Evolutionary conservation across 192 early-diverging fungal genomes (phyloP).

Genomic region (Coemansia sp.): DNA sequence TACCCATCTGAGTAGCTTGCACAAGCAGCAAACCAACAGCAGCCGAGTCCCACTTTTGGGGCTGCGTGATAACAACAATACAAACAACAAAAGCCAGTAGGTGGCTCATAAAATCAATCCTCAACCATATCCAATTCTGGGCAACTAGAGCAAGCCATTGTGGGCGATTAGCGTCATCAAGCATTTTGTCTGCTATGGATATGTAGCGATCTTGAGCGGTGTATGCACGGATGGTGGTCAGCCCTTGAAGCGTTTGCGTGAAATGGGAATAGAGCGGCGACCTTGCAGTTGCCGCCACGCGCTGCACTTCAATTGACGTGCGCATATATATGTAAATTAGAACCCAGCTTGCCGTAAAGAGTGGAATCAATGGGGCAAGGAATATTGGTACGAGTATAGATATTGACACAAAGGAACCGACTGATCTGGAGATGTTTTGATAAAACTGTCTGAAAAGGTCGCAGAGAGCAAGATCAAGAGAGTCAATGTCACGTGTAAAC

Average conservation of each 20-base stretch:
- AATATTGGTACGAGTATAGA: conserved; percentile 67
- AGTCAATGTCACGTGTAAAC: conserved; percentile 68
- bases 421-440: conserved; percentile 44
- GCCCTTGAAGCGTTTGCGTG: conserved; percentile 73
- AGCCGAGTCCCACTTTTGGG: conserved; percentile 39
- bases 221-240: conserved; percentile 88
- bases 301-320: conserved; percentile 83
- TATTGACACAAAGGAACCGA: conserved; percentile 47
- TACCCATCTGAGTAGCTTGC: conserved; percentile 48
- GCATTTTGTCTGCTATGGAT: conserved; percentile 9
- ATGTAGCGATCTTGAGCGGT: conserved; percentile 31
- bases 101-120: conserved; percentile 36
- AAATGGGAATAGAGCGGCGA: conserved; percentile 85
- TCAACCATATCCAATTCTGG: conserved; percentile 50
- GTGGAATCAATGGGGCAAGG: conserved; percentile 67
- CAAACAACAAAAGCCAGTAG: conserved; percentile 32
- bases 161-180: conserved; percentile 44
- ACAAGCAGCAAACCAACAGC: conserved; percentile 45
- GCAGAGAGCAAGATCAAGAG: conserved; percentile 60
- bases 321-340: conserved; percentile 74
- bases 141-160: conserved; percentile 41
- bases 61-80: conserved; percentile 36
- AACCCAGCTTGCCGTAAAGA: conserved; percentile 73
- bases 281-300: conserved; percentile 81
- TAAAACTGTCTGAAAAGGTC: conserved; percentile 69